A percentile compares a stretch with the other conserved stretches of the same genome.
Conservation (phyloP, 306 rosid genomes). For the Gleditsia sinensis region DNA sequence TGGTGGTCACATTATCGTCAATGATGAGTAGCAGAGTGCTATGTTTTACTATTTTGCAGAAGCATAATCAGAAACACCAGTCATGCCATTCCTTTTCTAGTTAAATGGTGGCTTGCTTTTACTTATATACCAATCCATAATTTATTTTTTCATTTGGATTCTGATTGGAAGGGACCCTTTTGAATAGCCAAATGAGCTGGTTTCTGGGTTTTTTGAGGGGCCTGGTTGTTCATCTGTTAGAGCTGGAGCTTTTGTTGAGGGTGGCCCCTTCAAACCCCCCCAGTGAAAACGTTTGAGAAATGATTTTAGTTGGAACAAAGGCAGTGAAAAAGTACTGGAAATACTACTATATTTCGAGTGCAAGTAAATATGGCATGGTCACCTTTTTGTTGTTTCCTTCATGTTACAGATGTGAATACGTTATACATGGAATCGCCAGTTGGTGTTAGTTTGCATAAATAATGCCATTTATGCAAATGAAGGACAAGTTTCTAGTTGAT, state of each 20-base stretch:
- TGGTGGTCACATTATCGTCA: constrained; percentile 76
- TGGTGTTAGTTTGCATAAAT: constrained; percentile 91
- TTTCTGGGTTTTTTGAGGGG: constrained; percentile 51
- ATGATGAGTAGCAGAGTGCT: constrained; percentile 57
- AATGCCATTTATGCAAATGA: too few species aligned
- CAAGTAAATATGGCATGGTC: constrained; percentile 21
- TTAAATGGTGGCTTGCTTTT: constrained; percentile 61
- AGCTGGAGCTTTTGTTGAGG: constrained; percentile 71
- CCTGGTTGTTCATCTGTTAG: constrained; percentile 90
- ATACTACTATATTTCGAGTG: background rate
- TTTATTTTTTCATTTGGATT: too few species aligned
- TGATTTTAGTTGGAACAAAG: constrained; percentile 70
- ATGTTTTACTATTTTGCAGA: constrained; percentile 84
- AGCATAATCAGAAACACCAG: constrained; percentile 67
- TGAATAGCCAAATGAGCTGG: background rate
- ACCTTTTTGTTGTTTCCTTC: background rate
- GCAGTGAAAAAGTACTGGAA: constrained; percentile 28
- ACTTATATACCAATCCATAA: background rate
- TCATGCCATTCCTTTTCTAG: constrained; percentile 93
- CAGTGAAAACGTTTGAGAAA: constrained; percentile 50
- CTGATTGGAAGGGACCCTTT: too few species aligned
- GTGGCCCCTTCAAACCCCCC: constrained; percentile 79
- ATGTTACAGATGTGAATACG: constrained; percentile 62
- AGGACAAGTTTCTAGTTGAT: too few species aligned
- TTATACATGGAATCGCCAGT: constrained; percentile 74